These are phyloP conservation scores for Fusarium guadeloupense DNA, from an alignment of 2,329 filamentous ascomycete species.

Conservation along the genomic window DNA sequence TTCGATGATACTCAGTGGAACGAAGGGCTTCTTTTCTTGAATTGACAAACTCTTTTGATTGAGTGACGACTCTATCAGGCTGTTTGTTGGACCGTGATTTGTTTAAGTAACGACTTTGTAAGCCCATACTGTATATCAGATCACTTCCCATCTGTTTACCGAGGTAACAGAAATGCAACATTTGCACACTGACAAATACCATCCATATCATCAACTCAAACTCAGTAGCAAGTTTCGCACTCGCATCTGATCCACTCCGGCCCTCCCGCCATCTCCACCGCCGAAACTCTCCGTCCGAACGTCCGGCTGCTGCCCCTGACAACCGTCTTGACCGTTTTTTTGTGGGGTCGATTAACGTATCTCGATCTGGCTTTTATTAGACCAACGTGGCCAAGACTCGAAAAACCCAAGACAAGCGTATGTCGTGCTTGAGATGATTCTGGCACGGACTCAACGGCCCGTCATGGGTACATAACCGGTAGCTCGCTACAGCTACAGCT, in stretches of 20 bases:
- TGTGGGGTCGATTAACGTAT: neutral
- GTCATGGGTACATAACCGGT: no score
- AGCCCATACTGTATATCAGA: neutral
- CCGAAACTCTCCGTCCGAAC: neutral
- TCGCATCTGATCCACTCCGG: slow-evolving; percentile 7
- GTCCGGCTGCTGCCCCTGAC: slow-evolving; percentile 22
- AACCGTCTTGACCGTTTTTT: slow-evolving; percentile 7
- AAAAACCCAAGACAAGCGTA: slow-evolving; percentile 20
- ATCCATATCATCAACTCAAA: no score
- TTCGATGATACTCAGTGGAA: no score
- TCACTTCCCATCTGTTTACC: neutral
- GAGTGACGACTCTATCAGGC: neutral
- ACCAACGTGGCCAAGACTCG: slow-evolving; percentile 10
- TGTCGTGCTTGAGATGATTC: neutral
- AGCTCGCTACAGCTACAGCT: no score
- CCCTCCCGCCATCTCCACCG: neutral
- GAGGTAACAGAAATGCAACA: no score
- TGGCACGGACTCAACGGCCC: slow-evolving; percentile 4
- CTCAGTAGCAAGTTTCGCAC: slow-evolving; percentile 4
- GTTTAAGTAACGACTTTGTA: neutral
- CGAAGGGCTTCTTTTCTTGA: no score
- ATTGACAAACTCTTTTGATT: no score
- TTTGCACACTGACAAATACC: no score
- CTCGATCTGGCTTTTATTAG: slow-evolving; percentile 19
- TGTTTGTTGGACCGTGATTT: neutral